A percentile compares a stretch with the other conserved stretches of the same genome.
Evolutionary conservation across 495 filamentous ascomycete genomes (phyloP).

Genomic region (Penicillium riverlandense): DNA sequence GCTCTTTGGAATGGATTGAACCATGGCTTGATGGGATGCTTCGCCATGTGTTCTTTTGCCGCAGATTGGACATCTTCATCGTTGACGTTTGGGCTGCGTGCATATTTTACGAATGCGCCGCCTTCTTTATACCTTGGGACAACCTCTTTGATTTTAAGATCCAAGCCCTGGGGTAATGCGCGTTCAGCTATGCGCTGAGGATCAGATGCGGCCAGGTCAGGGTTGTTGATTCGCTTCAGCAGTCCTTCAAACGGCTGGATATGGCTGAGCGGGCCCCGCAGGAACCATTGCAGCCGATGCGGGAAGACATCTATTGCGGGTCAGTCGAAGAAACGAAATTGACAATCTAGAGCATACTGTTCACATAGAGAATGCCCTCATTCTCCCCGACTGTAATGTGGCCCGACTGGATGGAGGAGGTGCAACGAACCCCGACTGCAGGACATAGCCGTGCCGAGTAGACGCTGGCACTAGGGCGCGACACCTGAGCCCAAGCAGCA

Average conservation of each 20-base stretch:
- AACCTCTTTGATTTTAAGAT: slow-evolving; percentile 70
- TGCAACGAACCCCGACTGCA: slow-evolving; percentile 3
- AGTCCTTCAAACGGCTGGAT: slow-evolving; percentile 50
- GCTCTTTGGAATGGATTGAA: slow-evolving; percentile 77
- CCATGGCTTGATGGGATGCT: slow-evolving; percentile 76
- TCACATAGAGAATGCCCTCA: slow-evolving; percentile 82
- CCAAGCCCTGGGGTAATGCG: slow-evolving; percentile 49
- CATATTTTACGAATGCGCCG: slow-evolving; percentile 88
- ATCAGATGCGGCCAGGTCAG: slow-evolving; percentile 49
- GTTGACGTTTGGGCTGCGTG: slow-evolving; percentile 44
- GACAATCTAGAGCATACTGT: slow-evolving; percentile 51
- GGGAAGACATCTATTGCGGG: slow-evolving; percentile 68
- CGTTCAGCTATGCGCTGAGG: slow-evolving; percentile 55
- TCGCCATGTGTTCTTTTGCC: slow-evolving; percentile 48
- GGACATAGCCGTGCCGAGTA: slow-evolving; percentile 4
- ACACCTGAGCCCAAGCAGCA: no score
- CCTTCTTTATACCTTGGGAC: slow-evolving; percentile 83
- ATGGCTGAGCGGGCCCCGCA: slow-evolving; percentile 53
- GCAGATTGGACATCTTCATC: slow-evolving; percentile 51
- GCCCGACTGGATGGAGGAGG: slow-evolving; percentile 40
- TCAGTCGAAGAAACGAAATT: slow-evolving; percentile 3
- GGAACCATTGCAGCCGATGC: slow-evolving; percentile 60
- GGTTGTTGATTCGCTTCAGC: slow-evolving; percentile 57
- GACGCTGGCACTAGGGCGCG: no score
- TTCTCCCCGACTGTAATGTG: slow-evolving; percentile 66